These are phyloP conservation scores for Daldinia sp. DNA, from an alignment of 2,329 filamentous ascomycete species.

Conservation along the genomic window DNA sequence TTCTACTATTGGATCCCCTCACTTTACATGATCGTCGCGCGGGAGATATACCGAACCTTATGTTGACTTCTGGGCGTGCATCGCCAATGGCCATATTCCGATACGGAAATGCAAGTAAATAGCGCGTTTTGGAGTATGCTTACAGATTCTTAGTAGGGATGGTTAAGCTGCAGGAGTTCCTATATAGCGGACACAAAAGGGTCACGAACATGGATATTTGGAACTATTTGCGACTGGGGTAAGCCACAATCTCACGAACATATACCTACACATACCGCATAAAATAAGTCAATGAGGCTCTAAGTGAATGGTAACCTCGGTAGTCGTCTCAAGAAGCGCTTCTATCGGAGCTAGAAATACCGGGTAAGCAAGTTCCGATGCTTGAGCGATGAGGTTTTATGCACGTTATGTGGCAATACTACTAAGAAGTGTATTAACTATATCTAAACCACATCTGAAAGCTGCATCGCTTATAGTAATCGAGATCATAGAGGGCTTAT, in stretches of 20 bases:
- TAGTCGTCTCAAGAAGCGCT: not conserved
- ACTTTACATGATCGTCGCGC: not conserved
- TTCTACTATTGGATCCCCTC: not conserved
- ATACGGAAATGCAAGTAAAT: not conserved
- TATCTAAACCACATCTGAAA: not conserved
- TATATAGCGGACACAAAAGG: not conserved
- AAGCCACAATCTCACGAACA: not conserved
- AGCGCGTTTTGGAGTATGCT: not conserved
- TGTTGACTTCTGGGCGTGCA: not conserved
- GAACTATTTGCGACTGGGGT: not conserved
- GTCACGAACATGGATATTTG: not conserved
- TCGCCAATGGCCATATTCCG: not conserved
- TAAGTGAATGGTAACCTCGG: not conserved
- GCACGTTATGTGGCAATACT: not conserved
- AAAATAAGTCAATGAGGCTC: not conserved
- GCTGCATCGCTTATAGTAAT: not conserved
- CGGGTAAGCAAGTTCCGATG: not conserved
- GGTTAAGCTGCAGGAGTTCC: not conserved
- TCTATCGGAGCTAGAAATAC: not conserved
- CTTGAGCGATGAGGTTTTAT: not conserved
- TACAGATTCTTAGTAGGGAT: not conserved
- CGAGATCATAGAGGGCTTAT: not conserved
- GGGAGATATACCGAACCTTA: not conserved
- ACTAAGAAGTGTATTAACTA: not conserved
- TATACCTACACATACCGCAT: not conserved